Base-by-base conservation (phyloP, 2,329 filamentous ascomycete species). In the Hypoxylon sp. region DNA sequence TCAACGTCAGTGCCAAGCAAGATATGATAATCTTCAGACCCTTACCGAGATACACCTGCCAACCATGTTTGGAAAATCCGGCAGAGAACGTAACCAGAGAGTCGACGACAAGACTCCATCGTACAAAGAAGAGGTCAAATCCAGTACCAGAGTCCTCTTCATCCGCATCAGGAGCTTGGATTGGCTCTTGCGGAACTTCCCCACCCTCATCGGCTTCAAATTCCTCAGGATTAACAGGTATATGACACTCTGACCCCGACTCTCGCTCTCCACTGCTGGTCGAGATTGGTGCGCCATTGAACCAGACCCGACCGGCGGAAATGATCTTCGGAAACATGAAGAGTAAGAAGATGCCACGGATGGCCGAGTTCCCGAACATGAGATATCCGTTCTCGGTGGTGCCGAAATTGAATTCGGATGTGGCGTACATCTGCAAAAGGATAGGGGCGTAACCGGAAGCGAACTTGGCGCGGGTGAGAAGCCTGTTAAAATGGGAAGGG, bases 61-160 rank as follows among this genome's bases (percentile, higher is more conserved):
- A 92, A 1, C 84, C 83, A 49, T 85, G 64, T 0, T 84, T 87
- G 0, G 89, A 87, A 66, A 91, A 89, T 0, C 87, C 85, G 0
- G 88, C 85, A 0, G 87, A 79, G 1, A 85, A 85, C 0, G 90
- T 93, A 20, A 93, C 78, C 0, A 86, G 71, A 0, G 89, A 89
- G 70, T 93, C 90, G 0, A 88, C 79, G 0, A 92, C 75, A 2
- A 92, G 79, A 64, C 87, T 91, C 80, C 85, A 90, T 2, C 87
- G 82, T 2, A 90, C 80, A 70, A 91, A 92, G 33, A 88, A 81
- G 1, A 93, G 80, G 64, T 93, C 90, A 71, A 93, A 93, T 0
- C 69, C 70, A 8, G 70, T 74, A 0, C 72, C 73, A 8, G 70
- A 70, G 40, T 73, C 71, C 51, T 75, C 73, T 46, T 76, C 74